These are phyloP conservation scores for Plantago ovata DNA, from an alignment of 257 asterid species.

Conservation along the genomic window DNA sequence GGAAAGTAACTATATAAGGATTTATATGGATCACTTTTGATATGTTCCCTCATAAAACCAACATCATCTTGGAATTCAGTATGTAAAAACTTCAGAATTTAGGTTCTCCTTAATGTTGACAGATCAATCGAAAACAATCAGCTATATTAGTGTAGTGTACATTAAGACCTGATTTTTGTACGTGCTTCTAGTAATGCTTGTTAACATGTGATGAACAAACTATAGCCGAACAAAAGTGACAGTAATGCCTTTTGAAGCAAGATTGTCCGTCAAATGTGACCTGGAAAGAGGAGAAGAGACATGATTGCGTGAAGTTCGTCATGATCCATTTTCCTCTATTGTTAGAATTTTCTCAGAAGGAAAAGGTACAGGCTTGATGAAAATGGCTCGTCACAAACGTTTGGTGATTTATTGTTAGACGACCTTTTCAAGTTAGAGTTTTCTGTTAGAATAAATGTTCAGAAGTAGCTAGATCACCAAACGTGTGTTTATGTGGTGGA, in stretches of 20 bases:
- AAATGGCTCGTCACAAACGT: too few relatives aligned
- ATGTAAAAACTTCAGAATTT: too few relatives aligned
- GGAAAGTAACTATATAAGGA: slow-evolving; percentile 20
- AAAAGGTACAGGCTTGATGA: too few relatives aligned
- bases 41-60: slow-evolving; percentile 15
- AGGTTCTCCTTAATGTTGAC: too few relatives aligned
- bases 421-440: too few relatives aligned
- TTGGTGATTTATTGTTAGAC: too few relatives aligned
- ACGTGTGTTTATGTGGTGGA: too few relatives aligned
- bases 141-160: slow-evolving; percentile 35
- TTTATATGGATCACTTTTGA: slow-evolving; percentile 22
- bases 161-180: slow-evolving; percentile 39
- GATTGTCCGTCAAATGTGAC: slow-evolving; percentile 44
- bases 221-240: slow-evolving; percentile 38
- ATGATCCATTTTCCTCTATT: background rate
- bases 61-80: too few relatives aligned
- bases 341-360: too few relatives aligned
- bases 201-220: slow-evolving; percentile 31
- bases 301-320: slow-evolving; percentile 37
- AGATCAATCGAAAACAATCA: slow-evolving; percentile 40
- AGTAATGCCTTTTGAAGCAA: slow-evolving; percentile 15
- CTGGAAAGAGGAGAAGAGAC: slow-evolving; percentile 43
- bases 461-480: too few relatives aligned
- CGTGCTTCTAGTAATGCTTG: slow-evolving; percentile 24
- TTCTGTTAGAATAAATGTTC: too few relatives aligned